Evolutionary conservation across 768 basidiomycete species (phyloP).

Genomic region (Leccinum broughii): DNA sequence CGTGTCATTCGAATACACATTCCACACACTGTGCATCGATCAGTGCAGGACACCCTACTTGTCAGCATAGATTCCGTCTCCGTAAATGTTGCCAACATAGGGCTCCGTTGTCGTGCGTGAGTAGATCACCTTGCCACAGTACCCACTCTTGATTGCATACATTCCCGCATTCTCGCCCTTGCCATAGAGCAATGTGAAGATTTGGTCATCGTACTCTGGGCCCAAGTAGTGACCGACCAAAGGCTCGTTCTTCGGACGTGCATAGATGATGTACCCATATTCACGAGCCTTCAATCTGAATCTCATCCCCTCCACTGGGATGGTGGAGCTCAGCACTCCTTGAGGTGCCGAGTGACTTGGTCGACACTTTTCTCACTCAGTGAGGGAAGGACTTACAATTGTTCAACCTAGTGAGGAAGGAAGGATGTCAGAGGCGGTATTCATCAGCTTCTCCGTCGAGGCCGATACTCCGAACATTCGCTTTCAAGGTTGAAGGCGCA

Average conservation of each 20-base stretch:
- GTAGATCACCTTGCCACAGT: constrained; percentile 3
- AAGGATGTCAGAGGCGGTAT: too few species aligned
- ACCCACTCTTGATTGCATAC: constrained; percentile 10
- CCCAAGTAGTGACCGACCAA: neutral
- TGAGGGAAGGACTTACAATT: too few species aligned
- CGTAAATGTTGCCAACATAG: too few species aligned
- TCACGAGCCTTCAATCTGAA: constrained; percentile 2
- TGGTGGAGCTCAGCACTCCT: neutral
- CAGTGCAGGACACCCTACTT: too few species aligned
- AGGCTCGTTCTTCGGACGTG: neutral
- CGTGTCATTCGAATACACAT: too few species aligned
- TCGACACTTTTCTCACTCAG: too few species aligned
- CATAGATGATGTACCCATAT: neutral
- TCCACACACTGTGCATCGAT: too few species aligned
- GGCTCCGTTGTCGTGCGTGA: neutral
- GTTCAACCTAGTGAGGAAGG: too few species aligned
- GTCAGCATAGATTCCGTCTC: too few species aligned
- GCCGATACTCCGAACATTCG: too few species aligned
- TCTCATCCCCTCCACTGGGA: constrained; percentile 3
- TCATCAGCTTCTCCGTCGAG: too few species aligned
- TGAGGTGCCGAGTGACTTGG: neutral
- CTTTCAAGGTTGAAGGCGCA: too few species aligned
- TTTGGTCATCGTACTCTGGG: neutral
- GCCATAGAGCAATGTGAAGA: constrained; percentile 7
- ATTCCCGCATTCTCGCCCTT: neutral